Percentiles rank a stretch among this genome's conserved stretches.
phyloP scores from a whole-genome alignment of 1,284 basidiomycete genomes.

The Apiotrichum gracile region DNA sequence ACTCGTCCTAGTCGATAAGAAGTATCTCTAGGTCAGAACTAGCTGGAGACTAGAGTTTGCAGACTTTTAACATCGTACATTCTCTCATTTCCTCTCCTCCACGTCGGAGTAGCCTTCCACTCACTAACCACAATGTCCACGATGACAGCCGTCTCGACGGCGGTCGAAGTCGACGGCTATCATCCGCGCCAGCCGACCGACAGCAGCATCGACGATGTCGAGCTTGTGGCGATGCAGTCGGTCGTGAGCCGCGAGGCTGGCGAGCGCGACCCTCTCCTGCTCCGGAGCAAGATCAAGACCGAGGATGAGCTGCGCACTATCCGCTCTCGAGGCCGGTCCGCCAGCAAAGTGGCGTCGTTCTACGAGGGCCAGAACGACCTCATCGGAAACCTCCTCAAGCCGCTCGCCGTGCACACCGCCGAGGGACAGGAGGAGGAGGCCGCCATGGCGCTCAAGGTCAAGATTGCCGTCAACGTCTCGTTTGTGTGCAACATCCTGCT shows the following conservation, averaged over 20 bases:
- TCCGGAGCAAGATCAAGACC: slow-evolving; percentile 44
- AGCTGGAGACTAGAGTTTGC: no score
- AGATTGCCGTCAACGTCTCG: slow-evolving; percentile 80
- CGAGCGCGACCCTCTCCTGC: slow-evolving; percentile 46
- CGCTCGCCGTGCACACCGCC: slow-evolving; percentile 62
- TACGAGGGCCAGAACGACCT: slow-evolving; percentile 83
- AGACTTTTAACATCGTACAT: no score
- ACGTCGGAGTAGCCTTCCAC: no score
- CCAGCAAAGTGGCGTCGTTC: slow-evolving; percentile 52
- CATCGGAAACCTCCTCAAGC: slow-evolving; percentile 75
- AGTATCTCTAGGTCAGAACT: no score
- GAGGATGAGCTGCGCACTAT: slow-evolving; percentile 43
- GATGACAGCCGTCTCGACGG: neutral
- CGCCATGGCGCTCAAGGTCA: slow-evolving; percentile 57
- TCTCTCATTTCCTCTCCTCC: no score
- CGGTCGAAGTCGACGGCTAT: neutral
- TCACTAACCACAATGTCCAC: neutral
- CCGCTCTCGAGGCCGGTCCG: slow-evolving; percentile 3
- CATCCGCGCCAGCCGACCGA: neutral
- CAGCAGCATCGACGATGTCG: slow-evolving; percentile 24
- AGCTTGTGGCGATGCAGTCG: slow-evolving; percentile 28
- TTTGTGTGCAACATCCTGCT: slow-evolving; percentile 68
- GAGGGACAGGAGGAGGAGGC: slow-evolving; percentile 30
- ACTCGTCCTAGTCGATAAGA: no score
- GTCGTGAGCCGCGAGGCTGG: slow-evolving; percentile 40